These are phyloP conservation scores for Pontederia paniculata DNA, from an alignment of 176 grass and related monocot genomes.

Conservation along the genomic window DNA sequence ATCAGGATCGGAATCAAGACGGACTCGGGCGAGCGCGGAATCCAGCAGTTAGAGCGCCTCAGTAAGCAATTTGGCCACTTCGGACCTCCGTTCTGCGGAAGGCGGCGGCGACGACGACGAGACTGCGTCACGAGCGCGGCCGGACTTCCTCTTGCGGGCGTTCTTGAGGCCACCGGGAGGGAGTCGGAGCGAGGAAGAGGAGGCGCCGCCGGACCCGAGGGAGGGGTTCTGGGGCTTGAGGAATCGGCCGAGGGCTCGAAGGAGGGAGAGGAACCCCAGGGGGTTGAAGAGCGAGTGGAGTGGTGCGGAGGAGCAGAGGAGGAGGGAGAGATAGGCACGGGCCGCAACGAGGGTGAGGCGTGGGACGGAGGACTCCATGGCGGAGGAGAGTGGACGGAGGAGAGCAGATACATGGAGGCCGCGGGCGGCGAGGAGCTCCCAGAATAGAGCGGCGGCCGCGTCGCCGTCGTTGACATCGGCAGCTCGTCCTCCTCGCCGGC, in stretches of 20 bases:
- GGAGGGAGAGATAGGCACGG: conserved; percentile 41
- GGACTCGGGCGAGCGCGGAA: conserved; percentile 37
- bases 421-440: conserved; percentile 24
- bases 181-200: background rate
- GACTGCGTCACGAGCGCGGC: background rate
- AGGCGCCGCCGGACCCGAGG: background rate
- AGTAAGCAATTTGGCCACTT: conserved; percentile 21
- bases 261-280: conserved; percentile 60
- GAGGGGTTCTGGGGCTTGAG: background rate
- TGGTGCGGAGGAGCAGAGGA: conserved; percentile 30
- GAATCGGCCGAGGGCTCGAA: conserved; percentile 52
- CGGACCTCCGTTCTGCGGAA: background rate
- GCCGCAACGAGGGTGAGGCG: conserved; percentile 29
- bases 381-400: conserved; percentile 25
- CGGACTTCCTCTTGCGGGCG: conserved; percentile 8
- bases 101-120: background rate
- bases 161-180: background rate
- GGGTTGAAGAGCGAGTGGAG: conserved; percentile 47
- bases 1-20: conserved; percentile 45
- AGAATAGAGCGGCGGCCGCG: background rate
- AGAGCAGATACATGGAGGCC: conserved; percentile 22
- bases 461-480: background rate
- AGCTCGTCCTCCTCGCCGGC: no score
- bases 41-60: conserved; percentile 40
- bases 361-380: conserved; percentile 19